Evolutionary conservation across 768 basidiomycete genomes (phyloP), one percentile per base, ranked within the genome.

Genomic region (Omphalotus guepiniiformis): DNA sequence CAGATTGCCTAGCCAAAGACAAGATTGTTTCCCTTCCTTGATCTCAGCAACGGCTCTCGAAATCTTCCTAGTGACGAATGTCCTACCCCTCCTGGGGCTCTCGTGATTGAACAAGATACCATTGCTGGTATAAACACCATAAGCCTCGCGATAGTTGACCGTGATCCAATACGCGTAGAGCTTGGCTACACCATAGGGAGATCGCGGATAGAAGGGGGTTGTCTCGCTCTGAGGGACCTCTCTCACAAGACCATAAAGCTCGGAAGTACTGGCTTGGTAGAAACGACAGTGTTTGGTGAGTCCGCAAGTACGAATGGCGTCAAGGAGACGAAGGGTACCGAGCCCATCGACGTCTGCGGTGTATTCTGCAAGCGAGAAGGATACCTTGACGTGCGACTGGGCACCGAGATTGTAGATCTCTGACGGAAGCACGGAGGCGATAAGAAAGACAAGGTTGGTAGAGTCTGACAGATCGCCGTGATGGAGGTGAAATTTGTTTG

Each of bases 301-400:
- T 3, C 94, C 94, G 64, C 92, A 93, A 6, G 95, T 98, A 34
- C 94, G 83, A 65, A 98, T 84, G 46, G 94, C 94, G 59, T 98
- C 95, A 49, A 98, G 85, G 49, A 98, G 80, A 56, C 94, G 90
- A 39, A 98, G 81, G 5, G 94, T 98, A 45, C 94, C 94, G 32
- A 98, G 76, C 6, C 85, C 94, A 58, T 98, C 94, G 40, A 98
- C 94, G 60, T 98, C 95, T 42, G 90, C 93, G 0, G 95, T 98
- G 72, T 98, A 98, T 69, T 98, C 94, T 21, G 94, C 91, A 92
- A 98, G 95, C 68, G 97, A 95, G 66, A 98, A 98, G 22, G 93
- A 96, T 55, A 98, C 94, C 68, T 98, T 98, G 74, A 98, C 94
- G 71, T 98, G 94, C 35, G 90, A 93, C 66, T 98, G 94, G 13